phyloP scores from a whole-genome alignment of 2,329 filamentous ascomycete genomes.

The Dothistroma pini region DNA sequence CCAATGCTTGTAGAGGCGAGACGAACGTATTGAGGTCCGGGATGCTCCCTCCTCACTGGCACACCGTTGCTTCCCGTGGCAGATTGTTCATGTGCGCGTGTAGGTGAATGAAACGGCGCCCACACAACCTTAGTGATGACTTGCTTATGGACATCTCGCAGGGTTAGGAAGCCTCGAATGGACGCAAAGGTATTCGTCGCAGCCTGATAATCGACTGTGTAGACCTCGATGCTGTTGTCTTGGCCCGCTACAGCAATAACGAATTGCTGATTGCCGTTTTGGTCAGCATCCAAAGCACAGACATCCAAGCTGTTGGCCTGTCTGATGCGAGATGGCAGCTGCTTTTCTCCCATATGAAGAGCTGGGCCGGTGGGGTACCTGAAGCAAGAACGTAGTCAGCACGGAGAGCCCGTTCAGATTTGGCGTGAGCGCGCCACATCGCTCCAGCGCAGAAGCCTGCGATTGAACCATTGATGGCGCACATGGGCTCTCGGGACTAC shows the following conservation, averaged over 20 bases:
- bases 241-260: constrained; percentile 76
- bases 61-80: constrained; percentile 26
- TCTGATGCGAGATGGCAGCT: constrained; percentile 64
- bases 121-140: constrained; percentile 56
- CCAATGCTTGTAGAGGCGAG: constrained; percentile 78
- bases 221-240: constrained; percentile 73
- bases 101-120: constrained; percentile 44
- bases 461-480: neutral
- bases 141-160: constrained; percentile 55
- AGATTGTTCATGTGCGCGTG: constrained; percentile 23
- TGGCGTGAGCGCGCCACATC: neutral
- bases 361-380: constrained; percentile 53
- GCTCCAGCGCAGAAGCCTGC: neutral
- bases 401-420: neutral
- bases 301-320: constrained; percentile 77
- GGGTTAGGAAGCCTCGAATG: constrained; percentile 49
- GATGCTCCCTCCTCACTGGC: constrained; percentile 22
- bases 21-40: constrained; percentile 60
- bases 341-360: constrained; percentile 50
- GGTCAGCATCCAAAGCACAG: constrained; percentile 59
- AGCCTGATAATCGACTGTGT: constrained; percentile 69
- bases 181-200: constrained; percentile 44
- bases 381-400: neutral
- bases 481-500: neutral
- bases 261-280: constrained; percentile 67